Conservation (phyloP, 768 basidiomycete genomes). For the Tricholoma furcatifolium region DNA sequence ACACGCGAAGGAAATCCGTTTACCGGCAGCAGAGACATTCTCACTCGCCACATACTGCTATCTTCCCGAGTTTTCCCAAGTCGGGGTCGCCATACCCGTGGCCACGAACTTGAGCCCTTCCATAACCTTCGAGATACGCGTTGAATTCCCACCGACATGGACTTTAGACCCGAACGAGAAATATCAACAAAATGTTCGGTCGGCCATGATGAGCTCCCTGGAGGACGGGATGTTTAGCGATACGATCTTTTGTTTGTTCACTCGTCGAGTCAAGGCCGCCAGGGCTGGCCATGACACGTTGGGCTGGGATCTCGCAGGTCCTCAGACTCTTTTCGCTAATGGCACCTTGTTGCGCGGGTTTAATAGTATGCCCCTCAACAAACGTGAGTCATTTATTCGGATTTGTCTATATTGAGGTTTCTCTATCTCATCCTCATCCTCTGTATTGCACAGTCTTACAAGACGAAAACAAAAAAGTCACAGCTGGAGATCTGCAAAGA, state of each 20-base stretch:
- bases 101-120: no score
- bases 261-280: no score
- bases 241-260: background rate
- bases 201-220: background rate
- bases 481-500: background rate
- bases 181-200: background rate
- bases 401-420: background rate
- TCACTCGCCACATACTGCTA: no score
- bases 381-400: background rate
- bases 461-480: no score
- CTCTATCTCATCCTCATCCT: no score
- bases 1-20: no score
- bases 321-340: background rate
- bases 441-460: no score
- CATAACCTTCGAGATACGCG: background rate
- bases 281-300: background rate
- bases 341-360: background rate
- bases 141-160: background rate
- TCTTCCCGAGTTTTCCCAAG: no score
- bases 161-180: background rate
- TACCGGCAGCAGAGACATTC: no score
- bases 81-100: no score
- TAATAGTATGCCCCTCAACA: background rate
- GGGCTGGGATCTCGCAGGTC: background rate
- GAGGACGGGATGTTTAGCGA: background rate